Evolutionary conservation across 75 land plant genomes (phyloP).

Genomic region (Selaginella tamariscina): DNA sequence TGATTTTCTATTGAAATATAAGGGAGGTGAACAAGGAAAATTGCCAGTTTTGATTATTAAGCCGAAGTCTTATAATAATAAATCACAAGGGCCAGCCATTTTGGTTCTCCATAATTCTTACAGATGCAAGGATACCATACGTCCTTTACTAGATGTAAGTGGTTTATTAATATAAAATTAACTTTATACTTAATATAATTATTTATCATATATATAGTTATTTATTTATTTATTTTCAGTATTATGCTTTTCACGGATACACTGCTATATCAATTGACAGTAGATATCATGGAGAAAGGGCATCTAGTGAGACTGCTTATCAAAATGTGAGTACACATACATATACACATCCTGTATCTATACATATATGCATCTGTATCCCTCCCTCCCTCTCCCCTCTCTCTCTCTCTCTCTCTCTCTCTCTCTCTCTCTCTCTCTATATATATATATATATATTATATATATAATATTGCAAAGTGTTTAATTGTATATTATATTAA

Average conservation of each 20-base stretch:
- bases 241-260: constrained; percentile 82
- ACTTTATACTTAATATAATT: background rate
- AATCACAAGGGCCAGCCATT: constrained; percentile 50
- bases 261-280: constrained; percentile 67
- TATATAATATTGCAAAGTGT: too few relatives aligned
- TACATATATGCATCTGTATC: too few relatives aligned
- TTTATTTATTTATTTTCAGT: constrained; percentile 34
- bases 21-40: constrained; percentile 74
- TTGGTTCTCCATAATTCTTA: constrained; percentile 71
- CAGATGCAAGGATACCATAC: constrained; percentile 66
- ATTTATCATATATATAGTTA: constrained; percentile 7
- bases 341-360: background rate
- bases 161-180: background rate
- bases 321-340: constrained; percentile 28
- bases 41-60: constrained; percentile 63
- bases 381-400: too few relatives aligned
- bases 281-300: constrained; percentile 90
- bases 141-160: constrained; percentile 69
- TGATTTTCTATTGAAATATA: too few relatives aligned
- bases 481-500: too few relatives aligned
- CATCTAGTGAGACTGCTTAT: constrained; percentile 37
- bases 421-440: too few relatives aligned
- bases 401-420: too few relatives aligned
- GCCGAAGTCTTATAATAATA: constrained; percentile 18
- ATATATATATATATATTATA: too few relatives aligned